Base-by-base conservation (phyloP, 106 monocot genomes). In the Agapanthus africanus region DNA sequence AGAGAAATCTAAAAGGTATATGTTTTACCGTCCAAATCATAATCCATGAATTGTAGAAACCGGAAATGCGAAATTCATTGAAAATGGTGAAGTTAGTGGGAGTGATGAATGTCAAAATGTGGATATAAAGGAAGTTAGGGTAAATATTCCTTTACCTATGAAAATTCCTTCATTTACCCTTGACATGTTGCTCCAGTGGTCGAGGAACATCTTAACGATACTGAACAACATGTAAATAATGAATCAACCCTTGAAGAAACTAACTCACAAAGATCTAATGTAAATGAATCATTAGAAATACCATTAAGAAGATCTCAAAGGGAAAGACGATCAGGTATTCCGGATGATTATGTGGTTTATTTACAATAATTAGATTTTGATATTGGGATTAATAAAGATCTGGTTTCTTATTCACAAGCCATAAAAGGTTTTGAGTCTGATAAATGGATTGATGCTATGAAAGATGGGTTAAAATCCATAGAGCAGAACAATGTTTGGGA, bases 301-400 rank as follows among this genome's bases (percentile, higher is more conserved):
- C 5, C 25, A 38, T 52, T 70, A 64, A 40, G 52, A 56, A 50
- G 64, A 30, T 79, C 79, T 35, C 0, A 38, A 65, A 41, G 52
- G 30, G 13, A 25, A 40, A 70, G 8, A 37, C 30, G 42, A 42
- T 42, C 6, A 22, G 56, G 40, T 51, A 74, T 70, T 63, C 41
- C 41, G 0, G 27, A 74, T 65, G 18, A 54, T 54, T 54, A 54
- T 19, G 54, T 54, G 54, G 54, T 54, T 13, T 54, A 54, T 19
- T 54, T 54, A 54, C 19, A 54, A 13, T 11, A 19, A 54, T n/a
- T n/a, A 19, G 59, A 26, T 26, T 59, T 59, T 59, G 59, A 26
- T 5, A 31, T 59, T 59, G 59, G 26, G 8, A 5, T 27, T 5
- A 59, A 27, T 59, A 59, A 59, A 5, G 59, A 59, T 59, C 59